These are phyloP conservation scores for Coniferiporia sulphurascens DNA, from an alignment of 1,284 basidiomycete species.

Conservation along the genomic window DNA sequence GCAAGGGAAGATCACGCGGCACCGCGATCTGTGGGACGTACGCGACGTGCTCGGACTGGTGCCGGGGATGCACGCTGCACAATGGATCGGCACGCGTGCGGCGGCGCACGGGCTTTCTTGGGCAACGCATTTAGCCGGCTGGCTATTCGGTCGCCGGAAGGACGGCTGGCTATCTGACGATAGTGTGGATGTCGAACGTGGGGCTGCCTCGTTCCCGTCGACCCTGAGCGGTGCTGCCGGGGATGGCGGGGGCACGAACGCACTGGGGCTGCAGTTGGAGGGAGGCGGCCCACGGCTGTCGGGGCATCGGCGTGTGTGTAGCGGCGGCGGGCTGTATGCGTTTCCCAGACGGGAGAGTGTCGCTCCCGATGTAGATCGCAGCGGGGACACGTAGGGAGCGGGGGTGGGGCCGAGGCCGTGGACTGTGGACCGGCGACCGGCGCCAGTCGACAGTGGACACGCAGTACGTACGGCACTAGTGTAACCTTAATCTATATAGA, in stretches of 20 bases:
- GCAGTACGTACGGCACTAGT: too few relatives aligned
- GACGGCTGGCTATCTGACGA: neutral
- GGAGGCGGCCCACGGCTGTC: neutral
- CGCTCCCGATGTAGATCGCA: neutral
- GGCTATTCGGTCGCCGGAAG: conserved; percentile 9
- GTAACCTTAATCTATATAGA: too few relatives aligned
- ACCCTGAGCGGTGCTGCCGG: neutral
- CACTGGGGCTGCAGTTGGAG: neutral
- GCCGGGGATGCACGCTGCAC: conserved; percentile 57
- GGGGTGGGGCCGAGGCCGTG: neutral
- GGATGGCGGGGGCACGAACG: neutral
- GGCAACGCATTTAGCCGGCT: conserved; percentile 22
- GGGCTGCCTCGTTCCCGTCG: neutral
- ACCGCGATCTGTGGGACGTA: conserved; percentile 73
- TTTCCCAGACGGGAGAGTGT: too few relatives aligned
- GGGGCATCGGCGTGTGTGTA: too few relatives aligned
- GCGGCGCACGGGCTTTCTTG: conserved; percentile 51
- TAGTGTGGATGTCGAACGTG: conserved; percentile 5
- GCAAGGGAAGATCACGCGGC: conserved; percentile 64
- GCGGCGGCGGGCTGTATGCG: neutral
- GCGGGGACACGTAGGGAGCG: neutral
- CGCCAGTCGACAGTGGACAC: too few relatives aligned
- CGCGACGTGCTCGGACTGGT: conserved; percentile 63
- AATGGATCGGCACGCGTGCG: conserved; percentile 62
- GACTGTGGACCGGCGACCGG: too few relatives aligned